phyloP scores from a whole-genome alignment of 176 grass and related monocot species.

The Bothriochloa decipiens region DNA sequence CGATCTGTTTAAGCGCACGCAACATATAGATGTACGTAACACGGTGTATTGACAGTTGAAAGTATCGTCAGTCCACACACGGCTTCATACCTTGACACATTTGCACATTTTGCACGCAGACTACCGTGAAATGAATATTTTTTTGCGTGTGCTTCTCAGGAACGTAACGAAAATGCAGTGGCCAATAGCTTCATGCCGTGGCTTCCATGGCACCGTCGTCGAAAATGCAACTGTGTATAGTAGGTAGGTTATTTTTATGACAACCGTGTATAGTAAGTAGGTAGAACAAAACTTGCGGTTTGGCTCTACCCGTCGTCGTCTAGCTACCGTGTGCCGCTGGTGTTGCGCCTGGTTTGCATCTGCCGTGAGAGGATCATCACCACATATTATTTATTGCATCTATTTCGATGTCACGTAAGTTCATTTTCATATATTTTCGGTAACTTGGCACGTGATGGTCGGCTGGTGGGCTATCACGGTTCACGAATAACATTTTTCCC shows the following conservation, averaged over 20 bases:
- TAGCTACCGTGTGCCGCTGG: too few species aligned
- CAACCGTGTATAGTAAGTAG: too few species aligned
- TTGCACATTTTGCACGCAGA: neutral
- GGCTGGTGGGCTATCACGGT: neutral
- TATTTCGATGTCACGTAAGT: too few species aligned
- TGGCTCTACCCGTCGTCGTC: neutral
- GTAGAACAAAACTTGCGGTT: neutral
- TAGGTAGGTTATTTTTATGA: too few species aligned
- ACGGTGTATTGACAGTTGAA: neutral
- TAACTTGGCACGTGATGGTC: conserved; percentile 12
- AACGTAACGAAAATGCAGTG: neutral
- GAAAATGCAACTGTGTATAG: neutral
- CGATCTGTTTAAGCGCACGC: neutral
- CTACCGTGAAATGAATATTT: neutral
- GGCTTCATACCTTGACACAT: neutral
- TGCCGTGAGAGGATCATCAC: neutral
- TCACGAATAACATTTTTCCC: neutral
- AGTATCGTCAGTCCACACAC: neutral
- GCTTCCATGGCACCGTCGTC: neutral
- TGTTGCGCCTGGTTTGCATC: neutral
- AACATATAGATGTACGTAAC: neutral
- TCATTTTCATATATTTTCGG: neutral
- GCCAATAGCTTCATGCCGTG: neutral
- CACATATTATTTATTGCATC: neutral
- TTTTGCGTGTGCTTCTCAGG: neutral